Evolutionary conservation across 2,329 filamentous ascomycete genomes (phyloP).

Genomic region (Dothiorella sarmentorum): DNA sequence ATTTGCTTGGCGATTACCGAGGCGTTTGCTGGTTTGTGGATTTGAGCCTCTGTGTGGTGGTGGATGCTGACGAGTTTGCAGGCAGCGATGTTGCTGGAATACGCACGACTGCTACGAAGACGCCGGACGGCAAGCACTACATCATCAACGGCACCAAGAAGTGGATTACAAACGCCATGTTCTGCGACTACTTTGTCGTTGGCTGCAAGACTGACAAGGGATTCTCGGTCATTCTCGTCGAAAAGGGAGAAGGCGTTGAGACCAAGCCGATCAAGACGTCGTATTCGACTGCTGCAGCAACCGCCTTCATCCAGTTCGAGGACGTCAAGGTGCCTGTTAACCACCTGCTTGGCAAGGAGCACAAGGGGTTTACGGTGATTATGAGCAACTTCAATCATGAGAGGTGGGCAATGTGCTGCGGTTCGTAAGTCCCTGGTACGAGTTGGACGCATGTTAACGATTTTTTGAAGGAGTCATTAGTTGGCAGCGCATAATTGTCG

Average conservation of each 20-base stretch:
- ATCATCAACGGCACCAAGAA: constrained; percentile 73
- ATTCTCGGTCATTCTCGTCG: constrained; percentile 72
- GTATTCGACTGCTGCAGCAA: constrained; percentile 76
- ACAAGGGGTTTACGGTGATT: constrained; percentile 83
- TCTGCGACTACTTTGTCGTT: constrained; percentile 78
- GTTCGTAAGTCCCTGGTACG: too few species aligned
- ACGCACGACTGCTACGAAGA: constrained; percentile 63
- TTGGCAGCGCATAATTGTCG: constrained; percentile 65
- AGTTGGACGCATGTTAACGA: too few species aligned
- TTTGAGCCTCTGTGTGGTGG: not conserved
- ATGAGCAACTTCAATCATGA: constrained; percentile 88
- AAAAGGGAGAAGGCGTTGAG: constrained; percentile 70
- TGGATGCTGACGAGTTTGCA: not conserved
- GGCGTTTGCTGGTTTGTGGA: constrained; percentile 61
- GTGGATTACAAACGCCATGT: constrained; percentile 82
- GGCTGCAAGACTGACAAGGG: constrained; percentile 77
- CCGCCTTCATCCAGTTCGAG: constrained; percentile 76
- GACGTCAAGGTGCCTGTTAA: constrained; percentile 80
- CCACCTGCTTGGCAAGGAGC: constrained; percentile 75
- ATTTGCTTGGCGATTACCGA: constrained; percentile 86
- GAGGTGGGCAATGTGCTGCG: constrained; percentile 71
- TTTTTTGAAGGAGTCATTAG: constrained; percentile 63
- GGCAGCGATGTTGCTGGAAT: constrained; percentile 78
- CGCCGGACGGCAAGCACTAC: constrained; percentile 49
- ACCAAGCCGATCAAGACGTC: constrained; percentile 76